Evolutionary conservation across 2,329 filamentous ascomycete genomes (phyloP), one percentile per base, ranked within the genome.

Genomic region (Aspergillus phoenicis): DNA sequence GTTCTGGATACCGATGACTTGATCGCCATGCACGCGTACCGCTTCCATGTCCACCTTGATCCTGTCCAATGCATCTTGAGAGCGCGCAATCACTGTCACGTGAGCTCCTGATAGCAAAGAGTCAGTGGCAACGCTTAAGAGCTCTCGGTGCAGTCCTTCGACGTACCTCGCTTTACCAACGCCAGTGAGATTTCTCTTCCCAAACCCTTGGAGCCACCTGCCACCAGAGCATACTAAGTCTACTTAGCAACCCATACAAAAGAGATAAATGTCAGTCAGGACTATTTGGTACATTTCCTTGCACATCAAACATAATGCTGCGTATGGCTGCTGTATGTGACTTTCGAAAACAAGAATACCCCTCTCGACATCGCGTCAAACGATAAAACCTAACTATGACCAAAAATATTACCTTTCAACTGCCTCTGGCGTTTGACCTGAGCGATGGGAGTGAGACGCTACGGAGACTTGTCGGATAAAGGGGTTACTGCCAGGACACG

Each of bases 171-270:
- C 2, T 24, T 6, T 2, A 57, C 33, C 2, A 62, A 22, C 22
- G 55, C 22, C 11, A 62, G 24, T 36, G 56, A 52, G 15, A 62
- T 20, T 17, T 54, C 60, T 5, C 56, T 51, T 4, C 60, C 60
- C 0, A 62, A 51, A 3, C 60, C 60, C 49, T 62, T 62, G 26
- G 60, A 62, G 43, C 60, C 60, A 5, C 60, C 60, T 11, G 60
- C 60, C 10, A 62, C 30, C 10, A 62, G 36, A 20, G 59, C 56
- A 17, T 45, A 45, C 41, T 45, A n/a, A 0, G 3, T 2, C 11
- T 8, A 4, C 11, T 45, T 8, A 45, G 41, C 11, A 8, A 22
- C 17, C 17, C 20, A 17, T 17, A 17, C 17, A 17, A 17, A 17
- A 17, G 17, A 17, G 17, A 17, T 17, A 17, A 17, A 17, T 17